Percentiles rank a stretch among this genome's conserved stretches.
Conservation (phyloP, 768 basidiomycete genomes). For the Hygrophorus russula region DNA sequence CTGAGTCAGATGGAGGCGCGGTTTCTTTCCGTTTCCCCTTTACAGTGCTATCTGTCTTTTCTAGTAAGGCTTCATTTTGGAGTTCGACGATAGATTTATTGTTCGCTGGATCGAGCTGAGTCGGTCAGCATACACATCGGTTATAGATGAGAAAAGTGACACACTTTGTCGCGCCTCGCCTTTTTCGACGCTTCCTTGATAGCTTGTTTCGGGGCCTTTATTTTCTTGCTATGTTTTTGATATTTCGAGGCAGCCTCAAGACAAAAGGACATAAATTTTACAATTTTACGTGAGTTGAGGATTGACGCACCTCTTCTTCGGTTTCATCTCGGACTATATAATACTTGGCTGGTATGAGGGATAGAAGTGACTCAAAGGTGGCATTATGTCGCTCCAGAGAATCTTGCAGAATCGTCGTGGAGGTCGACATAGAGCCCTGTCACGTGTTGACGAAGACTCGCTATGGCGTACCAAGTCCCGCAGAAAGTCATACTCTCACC, state of each 20-base stretch:
- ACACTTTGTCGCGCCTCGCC: constrained; percentile 78
- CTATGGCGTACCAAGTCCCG: constrained; percentile 33
- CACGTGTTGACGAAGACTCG: not conserved
- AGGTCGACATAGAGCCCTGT: constrained; percentile 32
- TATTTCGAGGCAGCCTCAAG: constrained; percentile 51
- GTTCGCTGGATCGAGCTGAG: constrained; percentile 87
- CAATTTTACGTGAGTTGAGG: not conserved
- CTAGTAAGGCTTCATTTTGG: constrained; percentile 39
- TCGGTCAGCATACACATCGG: not conserved
- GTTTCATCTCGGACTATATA: constrained; percentile 64
- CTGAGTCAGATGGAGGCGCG: constrained; percentile 17
- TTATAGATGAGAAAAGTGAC: constrained; percentile 9
- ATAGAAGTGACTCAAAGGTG: constrained; percentile 73
- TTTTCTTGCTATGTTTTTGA: constrained; percentile 82
- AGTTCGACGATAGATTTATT: constrained; percentile 67
- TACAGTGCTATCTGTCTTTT: constrained; percentile 15
- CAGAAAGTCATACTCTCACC: constrained; percentile 66
- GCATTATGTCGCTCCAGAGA: constrained; percentile 81
- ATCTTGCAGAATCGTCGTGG: constrained; percentile 33
- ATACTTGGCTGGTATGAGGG: constrained; percentile 82
- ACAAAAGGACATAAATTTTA: constrained; percentile 2
- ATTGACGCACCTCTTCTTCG: constrained; percentile 48
- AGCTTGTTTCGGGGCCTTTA: constrained; percentile 73
- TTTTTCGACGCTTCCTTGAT: constrained; percentile 85
- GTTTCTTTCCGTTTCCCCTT: constrained; percentile 42